Evolutionary conservation across 2,329 filamentous ascomycete genomes (phyloP).

Genomic region (Ramularia collo-cygni): DNA sequence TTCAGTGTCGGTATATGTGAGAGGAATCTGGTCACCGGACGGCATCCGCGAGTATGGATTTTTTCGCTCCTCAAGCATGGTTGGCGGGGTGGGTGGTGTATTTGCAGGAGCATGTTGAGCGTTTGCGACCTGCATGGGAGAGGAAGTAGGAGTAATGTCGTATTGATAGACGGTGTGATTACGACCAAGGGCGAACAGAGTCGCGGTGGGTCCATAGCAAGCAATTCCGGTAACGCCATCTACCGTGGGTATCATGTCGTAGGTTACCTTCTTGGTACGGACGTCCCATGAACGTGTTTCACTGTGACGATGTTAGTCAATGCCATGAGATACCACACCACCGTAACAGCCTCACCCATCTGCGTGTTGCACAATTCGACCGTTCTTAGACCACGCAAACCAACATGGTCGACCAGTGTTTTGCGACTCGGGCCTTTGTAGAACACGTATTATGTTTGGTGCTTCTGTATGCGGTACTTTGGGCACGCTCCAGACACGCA

Average conservation of each 20-base stretch:
- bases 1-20: slow-evolving; percentile 47
- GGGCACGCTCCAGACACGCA: slow-evolving; percentile 93
- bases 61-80: slow-evolving; percentile 66
- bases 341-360: slow-evolving; percentile 62
- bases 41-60: slow-evolving; percentile 35
- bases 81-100: slow-evolving; percentile 73
- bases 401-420: slow-evolving; percentile 69
- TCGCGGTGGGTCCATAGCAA: slow-evolving; percentile 84
- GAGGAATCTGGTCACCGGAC: slow-evolving; percentile 25
- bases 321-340: neutral
- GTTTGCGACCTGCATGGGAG: slow-evolving; percentile 72
- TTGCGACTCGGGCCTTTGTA: slow-evolving; percentile 72
- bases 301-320: slow-evolving; percentile 32
- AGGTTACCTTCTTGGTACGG: slow-evolving; percentile 92
- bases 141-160: slow-evolving; percentile 67
- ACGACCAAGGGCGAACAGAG: slow-evolving; percentile 80
- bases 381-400: slow-evolving; percentile 98
- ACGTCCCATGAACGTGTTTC: slow-evolving; percentile 97
- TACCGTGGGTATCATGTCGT: slow-evolving; percentile 77
- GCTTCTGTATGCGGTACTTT: slow-evolving; percentile 65
- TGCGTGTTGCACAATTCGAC: slow-evolving; percentile 84
- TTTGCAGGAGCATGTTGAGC: slow-evolving; percentile 77
- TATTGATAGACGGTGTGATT: slow-evolving; percentile 93
- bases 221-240: slow-evolving; percentile 75
- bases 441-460: slow-evolving; percentile 79